A percentile compares a stretch with the other conserved stretches of the same genome.
Conservation (phyloP, 768 basidiomycete species). For the Russula compacta region DNA sequence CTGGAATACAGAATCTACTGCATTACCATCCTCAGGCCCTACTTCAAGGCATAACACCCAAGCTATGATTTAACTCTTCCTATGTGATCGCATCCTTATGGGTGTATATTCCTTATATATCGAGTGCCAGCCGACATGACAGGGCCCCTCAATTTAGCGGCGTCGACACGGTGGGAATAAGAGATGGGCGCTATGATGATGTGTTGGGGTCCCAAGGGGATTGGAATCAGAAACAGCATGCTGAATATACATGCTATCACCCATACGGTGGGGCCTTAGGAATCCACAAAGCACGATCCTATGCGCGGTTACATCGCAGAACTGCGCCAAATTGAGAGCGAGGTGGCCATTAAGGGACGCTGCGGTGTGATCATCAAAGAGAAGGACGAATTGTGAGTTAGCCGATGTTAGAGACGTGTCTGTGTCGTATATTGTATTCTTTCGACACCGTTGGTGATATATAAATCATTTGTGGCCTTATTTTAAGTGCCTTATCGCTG, state of each 20-base stretch:
- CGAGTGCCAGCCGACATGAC: not conserved
- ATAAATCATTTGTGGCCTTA: not conserved
- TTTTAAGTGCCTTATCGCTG: conserved; percentile 4
- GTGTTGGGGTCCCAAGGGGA: not conserved
- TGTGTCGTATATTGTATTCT: conserved; percentile 2
- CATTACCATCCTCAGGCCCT: not conserved
- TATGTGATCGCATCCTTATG: not conserved
- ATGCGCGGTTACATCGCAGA: not conserved
- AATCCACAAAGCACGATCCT: too few species aligned
- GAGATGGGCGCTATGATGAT: not conserved
- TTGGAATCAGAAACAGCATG: too few species aligned
- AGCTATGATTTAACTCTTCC: not conserved
- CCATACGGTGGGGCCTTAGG: not conserved
- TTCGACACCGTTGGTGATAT: not conserved
- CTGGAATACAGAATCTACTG: not conserved
- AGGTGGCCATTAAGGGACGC: not conserved
- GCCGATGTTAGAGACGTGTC: not conserved
- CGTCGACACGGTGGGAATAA: not conserved
- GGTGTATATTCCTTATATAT: not conserved
- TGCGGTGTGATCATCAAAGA: conserved; percentile 11
- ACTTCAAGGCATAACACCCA: not conserved
- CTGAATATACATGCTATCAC: too few species aligned
- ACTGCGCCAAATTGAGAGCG: not conserved
- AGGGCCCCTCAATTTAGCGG: conserved; percentile 1
- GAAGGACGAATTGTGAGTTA: not conserved